These are phyloP conservation scores for Heritiera littoralis DNA, from an alignment of 345 rosid species.

Conservation along the genomic window DNA sequence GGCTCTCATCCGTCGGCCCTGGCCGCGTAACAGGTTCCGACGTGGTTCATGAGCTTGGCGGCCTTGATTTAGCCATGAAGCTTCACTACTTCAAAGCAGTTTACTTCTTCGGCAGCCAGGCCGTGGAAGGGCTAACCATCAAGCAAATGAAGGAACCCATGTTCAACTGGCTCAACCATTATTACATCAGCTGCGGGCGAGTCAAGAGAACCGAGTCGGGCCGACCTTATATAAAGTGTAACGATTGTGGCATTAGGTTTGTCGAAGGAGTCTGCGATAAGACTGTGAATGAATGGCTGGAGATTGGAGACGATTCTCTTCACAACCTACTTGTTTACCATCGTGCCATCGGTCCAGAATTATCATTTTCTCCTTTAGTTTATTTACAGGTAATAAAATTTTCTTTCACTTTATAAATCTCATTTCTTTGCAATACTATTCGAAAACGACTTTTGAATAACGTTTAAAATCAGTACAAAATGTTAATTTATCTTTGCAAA, in stretches of 20 bases:
- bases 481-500: no score
- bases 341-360: slow-evolving; percentile 69
- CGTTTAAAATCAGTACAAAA: no score
- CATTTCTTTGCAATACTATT: no score
- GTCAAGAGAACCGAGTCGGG: slow-evolving; percentile 52
- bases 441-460: no score
- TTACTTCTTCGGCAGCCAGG: slow-evolving; percentile 47
- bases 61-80: slow-evolving; percentile 78
- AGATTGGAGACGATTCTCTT: slow-evolving; percentile 36
- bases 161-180: slow-evolving; percentile 50
- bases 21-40: slow-evolving; percentile 41
- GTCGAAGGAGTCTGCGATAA: slow-evolving; percentile 61
- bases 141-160: slow-evolving; percentile 47
- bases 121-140: slow-evolving; percentile 45
- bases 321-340: slow-evolving; percentile 51
- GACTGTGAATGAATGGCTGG: slow-evolving; percentile 70
- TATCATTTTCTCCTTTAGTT: slow-evolving; percentile 58
- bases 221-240: slow-evolving; percentile 72
- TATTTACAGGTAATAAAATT: slow-evolving; percentile 55
- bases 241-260: slow-evolving; percentile 67
- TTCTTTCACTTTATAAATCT: no score
- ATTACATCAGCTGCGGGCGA: slow-evolving; percentile 52
- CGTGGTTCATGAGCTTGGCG: slow-evolving; percentile 39
- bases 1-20: slow-evolving; percentile 66
- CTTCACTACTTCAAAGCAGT: slow-evolving; percentile 66